Evolutionary conservation across 2,329 filamentous ascomycete species (phyloP).

Genomic region (Macrophomina phaseolina): DNA sequence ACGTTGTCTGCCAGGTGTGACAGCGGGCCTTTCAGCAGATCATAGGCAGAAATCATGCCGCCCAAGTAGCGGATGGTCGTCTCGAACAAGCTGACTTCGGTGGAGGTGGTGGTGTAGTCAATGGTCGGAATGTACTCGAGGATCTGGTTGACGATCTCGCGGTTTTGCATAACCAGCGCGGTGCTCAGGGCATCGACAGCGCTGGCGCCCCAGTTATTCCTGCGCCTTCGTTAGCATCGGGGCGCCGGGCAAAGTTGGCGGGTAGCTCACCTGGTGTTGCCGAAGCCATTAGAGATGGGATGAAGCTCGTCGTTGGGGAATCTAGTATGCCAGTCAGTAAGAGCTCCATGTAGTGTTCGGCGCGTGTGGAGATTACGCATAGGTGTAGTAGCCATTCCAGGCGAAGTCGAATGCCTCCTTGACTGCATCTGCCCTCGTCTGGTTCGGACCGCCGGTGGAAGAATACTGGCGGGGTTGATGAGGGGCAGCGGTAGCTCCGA

Average conservation of each 20-base stretch:
- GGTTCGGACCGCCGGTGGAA: background rate
- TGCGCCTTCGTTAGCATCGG: constrained; percentile 41
- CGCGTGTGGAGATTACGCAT: constrained; percentile 53
- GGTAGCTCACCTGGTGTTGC: constrained; percentile 69
- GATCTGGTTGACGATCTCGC: constrained; percentile 71
- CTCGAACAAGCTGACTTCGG: constrained; percentile 78
- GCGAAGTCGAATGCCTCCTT: constrained; percentile 41
- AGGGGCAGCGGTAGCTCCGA: constrained; percentile 15
- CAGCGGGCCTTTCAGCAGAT: constrained; percentile 73
- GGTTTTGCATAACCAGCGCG: constrained; percentile 75
- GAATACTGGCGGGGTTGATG: background rate
- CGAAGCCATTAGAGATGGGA: constrained; percentile 68
- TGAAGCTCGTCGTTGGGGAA: constrained; percentile 78
- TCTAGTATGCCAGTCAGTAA: too few relatives aligned
- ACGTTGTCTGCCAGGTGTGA: constrained; percentile 55
- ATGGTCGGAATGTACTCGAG: constrained; percentile 72
- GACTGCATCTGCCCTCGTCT: constrained; percentile 41
- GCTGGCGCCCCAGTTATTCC: constrained; percentile 84
- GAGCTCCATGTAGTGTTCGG: too few relatives aligned
- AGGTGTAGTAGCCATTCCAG: constrained; percentile 64
- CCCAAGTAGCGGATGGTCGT: constrained; percentile 89
- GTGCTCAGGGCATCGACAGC: constrained; percentile 82
- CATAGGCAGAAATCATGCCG: constrained; percentile 77
- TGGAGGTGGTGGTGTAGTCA: constrained; percentile 67
- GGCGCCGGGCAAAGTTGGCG: background rate